These are phyloP conservation scores for Akanthomyces dipterigenus DNA, from an alignment of 2,329 filamentous ascomycete species.

Conservation along the genomic window DNA sequence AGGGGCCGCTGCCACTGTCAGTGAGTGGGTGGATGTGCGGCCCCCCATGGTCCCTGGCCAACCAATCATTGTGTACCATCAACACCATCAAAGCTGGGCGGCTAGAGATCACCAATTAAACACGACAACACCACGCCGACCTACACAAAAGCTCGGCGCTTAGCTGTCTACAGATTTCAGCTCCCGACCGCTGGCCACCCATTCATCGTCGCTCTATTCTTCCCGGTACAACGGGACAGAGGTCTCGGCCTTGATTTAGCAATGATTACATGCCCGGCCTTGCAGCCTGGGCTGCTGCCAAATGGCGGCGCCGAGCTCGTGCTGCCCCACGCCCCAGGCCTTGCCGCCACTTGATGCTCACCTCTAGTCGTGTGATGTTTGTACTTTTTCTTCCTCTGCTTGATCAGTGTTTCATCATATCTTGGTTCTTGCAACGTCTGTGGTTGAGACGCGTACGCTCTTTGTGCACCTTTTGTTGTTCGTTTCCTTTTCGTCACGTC, in stretches of 20 bases:
- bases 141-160: neutral
- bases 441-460: constrained; percentile 7
- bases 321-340: neutral
- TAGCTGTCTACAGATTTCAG: neutral
- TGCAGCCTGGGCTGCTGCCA: neutral
- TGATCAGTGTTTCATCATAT: neutral
- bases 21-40: no score
- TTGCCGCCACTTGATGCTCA: constrained; percentile 11
- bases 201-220: neutral
- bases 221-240: neutral
- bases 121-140: neutral
- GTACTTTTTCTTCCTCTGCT: neutral
- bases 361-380: constrained; percentile 5
- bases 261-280: neutral
- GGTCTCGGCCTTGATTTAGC: neutral
- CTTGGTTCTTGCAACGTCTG: neutral
- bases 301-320: neutral
- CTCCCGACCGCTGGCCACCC: neutral
- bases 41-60: neutral
- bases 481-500: neutral
- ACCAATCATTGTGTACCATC: neutral
- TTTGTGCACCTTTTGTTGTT: constrained; percentile 1
- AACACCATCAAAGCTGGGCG: neutral
- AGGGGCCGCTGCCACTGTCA: no score
- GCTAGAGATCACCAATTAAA: constrained; percentile 7